These are phyloP conservation scores for Ascoidea rubescens DNA, from an alignment of 805 yeast genomes.

Conservation along the genomic window DNA sequence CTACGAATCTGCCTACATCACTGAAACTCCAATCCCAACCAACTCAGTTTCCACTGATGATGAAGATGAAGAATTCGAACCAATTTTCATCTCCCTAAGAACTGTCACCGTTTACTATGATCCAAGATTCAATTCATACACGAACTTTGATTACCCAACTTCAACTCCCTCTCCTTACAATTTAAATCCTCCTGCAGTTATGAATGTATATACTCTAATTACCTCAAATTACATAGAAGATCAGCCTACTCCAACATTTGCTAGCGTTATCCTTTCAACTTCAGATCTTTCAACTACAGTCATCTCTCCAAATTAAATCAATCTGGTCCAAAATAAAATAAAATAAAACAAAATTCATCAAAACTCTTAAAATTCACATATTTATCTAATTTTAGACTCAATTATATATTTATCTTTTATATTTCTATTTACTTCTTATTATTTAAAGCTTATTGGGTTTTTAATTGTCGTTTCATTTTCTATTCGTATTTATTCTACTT, in stretches of 20 bases:
- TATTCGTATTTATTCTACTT: no score
- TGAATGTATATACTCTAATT: background rate
- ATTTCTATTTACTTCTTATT: no score
- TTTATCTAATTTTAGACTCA: no score
- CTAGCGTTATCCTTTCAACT: background rate
- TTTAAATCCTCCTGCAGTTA: background rate
- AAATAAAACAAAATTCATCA: no score
- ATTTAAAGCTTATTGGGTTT: no score
- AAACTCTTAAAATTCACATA: no score
- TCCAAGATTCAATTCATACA: background rate
- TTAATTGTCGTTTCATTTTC: no score
- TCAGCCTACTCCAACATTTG: background rate
- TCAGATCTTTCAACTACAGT: background rate
- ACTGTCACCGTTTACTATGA: background rate
- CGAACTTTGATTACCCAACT: background rate
- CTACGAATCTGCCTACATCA: background rate
- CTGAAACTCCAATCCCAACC: background rate
- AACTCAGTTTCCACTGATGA: background rate
- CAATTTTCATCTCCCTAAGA: background rate
- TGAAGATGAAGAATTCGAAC: background rate
- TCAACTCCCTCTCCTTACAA: background rate
- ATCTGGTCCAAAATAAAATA: no score
- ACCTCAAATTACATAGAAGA: background rate
- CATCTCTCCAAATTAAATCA: background rate
- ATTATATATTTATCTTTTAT: no score